Percentiles rank a stretch among this genome's conserved stretches.
phyloP scores from a whole-genome alignment of 495 filamentous ascomycete genomes.

The Xylaria acuta region DNA sequence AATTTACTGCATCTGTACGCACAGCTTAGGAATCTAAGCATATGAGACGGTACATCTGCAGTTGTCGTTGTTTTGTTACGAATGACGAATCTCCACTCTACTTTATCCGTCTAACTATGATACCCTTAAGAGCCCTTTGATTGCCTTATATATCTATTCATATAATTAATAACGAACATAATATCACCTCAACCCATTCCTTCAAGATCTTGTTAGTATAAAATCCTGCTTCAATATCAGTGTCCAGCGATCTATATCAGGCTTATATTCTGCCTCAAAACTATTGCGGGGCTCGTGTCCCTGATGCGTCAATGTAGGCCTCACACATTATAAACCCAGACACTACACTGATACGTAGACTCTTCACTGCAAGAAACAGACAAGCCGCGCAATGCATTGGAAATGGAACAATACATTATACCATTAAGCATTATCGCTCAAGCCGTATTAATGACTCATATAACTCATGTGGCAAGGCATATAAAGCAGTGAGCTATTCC shows the following conservation, averaged over 20 bases:
- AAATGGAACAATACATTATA: neutral
- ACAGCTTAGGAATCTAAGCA: neutral
- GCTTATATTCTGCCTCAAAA: neutral
- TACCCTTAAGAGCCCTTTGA: conserved; percentile 20
- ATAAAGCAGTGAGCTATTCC: neutral
- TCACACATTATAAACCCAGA: neutral
- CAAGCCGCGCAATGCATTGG: neutral
- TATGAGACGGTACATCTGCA: neutral
- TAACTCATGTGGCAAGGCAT: neutral
- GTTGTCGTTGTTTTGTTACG: neutral
- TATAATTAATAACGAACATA: conserved; percentile 19
- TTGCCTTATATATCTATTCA: conserved; percentile 4
- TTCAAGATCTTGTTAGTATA: neutral
- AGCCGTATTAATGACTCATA: neutral
- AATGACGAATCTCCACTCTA: conserved; percentile 24
- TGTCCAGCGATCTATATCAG: neutral
- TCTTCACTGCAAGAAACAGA: neutral
- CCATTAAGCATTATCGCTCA: neutral
- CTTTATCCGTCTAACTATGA: conserved; percentile 15
- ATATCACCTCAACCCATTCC: neutral
- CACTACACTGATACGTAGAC: neutral
- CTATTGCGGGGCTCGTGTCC: neutral
- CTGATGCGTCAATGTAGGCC: neutral
- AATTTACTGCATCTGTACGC: neutral
- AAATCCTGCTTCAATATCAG: neutral